Evolutionary conservation across 805 yeast species (phyloP).

Genomic region (Komagataella kurtzmanii): DNA sequence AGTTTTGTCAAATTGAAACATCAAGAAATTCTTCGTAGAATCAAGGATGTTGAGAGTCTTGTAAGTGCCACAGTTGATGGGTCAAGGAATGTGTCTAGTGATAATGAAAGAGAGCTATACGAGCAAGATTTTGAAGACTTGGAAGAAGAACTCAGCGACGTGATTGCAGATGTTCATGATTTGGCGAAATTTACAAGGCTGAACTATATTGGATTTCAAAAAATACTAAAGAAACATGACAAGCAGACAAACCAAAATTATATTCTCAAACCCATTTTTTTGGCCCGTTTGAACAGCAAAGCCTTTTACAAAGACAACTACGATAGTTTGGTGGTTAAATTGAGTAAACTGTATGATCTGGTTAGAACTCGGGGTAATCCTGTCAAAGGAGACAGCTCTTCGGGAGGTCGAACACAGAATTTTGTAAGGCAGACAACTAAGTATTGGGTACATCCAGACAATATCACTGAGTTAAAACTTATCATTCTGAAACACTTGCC

Average conservation of each 20-base stretch:
- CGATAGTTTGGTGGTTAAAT: constrained; percentile 77
- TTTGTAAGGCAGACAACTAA: constrained; percentile 97
- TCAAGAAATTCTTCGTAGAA: constrained; percentile 73
- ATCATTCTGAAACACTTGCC: constrained; percentile 91
- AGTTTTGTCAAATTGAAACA: constrained; percentile 83
- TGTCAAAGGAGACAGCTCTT: constrained; percentile 84
- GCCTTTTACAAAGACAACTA: constrained; percentile 95
- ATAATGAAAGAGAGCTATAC: constrained; percentile 19
- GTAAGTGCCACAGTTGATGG: constrained; percentile 45
- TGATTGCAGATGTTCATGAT: constrained; percentile 96
- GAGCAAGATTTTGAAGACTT: constrained; percentile 62
- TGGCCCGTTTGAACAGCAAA: constrained; percentile 82
- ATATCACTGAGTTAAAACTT: constrained; percentile 90
- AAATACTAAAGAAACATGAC: constrained; percentile 93
- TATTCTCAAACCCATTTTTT: constrained; percentile 82
- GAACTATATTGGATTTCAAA: constrained; percentile 95
- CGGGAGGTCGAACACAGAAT: constrained; percentile 98
- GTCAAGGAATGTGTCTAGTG: constrained; percentile 22
- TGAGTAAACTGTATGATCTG: constrained; percentile 79
- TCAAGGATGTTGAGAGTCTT: constrained; percentile 65
- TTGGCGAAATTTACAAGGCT: constrained; percentile 86
- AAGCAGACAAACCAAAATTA: constrained; percentile 58
- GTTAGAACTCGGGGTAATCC: constrained; percentile 96
- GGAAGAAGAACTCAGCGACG: constrained; percentile 69
- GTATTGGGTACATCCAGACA: constrained; percentile 99